phyloP scores from a whole-genome alignment of 2,329 filamentous ascomycete species.

The Neonectria faginata region DNA sequence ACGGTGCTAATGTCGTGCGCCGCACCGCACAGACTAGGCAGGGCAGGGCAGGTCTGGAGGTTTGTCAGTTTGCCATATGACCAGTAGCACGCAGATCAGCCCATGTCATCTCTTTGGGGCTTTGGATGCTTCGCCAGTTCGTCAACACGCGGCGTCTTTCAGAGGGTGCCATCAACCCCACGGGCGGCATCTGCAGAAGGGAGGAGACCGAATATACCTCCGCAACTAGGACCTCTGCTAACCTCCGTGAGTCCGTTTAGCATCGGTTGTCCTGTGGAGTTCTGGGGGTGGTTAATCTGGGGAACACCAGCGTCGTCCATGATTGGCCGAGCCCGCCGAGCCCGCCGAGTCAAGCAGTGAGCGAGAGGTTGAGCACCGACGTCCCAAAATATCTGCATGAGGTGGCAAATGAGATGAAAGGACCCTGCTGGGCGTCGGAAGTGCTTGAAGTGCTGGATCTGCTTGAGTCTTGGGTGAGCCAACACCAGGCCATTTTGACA shows the following conservation, averaged over 20 bases:
- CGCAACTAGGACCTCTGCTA: neutral
- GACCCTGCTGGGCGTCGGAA: no score
- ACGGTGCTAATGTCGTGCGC: slow-evolving; percentile 11
- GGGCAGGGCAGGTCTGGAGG: neutral
- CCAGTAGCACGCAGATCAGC: neutral
- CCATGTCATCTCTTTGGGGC: slow-evolving; percentile 1
- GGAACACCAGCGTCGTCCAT: slow-evolving; percentile 11
- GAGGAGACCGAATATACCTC: slow-evolving; percentile 8
- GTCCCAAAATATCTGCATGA: slow-evolving; percentile 13
- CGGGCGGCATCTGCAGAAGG: slow-evolving; percentile 16
- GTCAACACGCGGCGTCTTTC: slow-evolving; percentile 6
- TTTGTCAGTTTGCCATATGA: slow-evolving; percentile 3
- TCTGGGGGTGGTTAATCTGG: slow-evolving; percentile 22
- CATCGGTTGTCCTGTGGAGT: neutral
- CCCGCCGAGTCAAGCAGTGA: slow-evolving; percentile 15
- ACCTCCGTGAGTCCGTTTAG: neutral
- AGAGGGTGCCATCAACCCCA: slow-evolving; percentile 12
- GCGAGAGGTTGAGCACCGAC: slow-evolving; percentile 14
- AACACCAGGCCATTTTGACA: slow-evolving; percentile 17
- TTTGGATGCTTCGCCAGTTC: slow-evolving; percentile 18
- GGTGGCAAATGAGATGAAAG: neutral
- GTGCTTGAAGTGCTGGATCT: no score
- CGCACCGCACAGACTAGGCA: slow-evolving; percentile 8
- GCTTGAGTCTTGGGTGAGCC: slow-evolving; percentile 25
- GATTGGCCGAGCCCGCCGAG: slow-evolving; percentile 16